phyloP scores from a whole-genome alignment of 176 grass and related monocot species.

The Sorghum bicolor region DNA sequence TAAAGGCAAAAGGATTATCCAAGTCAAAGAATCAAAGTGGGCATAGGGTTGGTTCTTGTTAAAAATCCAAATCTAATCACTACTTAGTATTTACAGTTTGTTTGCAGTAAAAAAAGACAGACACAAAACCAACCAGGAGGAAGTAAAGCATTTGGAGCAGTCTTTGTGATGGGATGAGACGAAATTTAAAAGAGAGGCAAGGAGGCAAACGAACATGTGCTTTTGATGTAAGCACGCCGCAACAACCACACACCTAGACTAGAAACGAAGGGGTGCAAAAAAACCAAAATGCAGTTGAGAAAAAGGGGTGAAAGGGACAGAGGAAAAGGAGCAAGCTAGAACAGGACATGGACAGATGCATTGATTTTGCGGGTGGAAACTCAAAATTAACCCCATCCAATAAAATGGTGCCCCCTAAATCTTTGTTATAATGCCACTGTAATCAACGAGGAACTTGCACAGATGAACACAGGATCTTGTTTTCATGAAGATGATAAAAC shows the following conservation, averaged over 20 bases:
- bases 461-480: not conserved
- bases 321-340: not conserved
- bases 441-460: not conserved
- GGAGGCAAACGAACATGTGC: not conserved
- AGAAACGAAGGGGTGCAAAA: not conserved
- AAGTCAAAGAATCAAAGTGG: not conserved
- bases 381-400: not conserved
- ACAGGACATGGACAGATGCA: not conserved
- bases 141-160: not conserved
- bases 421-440: not conserved
- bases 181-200: not conserved
- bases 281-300: slow-evolving; percentile 8
- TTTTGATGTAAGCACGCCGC: not conserved
- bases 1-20: not conserved
- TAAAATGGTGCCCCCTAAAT: not conserved
- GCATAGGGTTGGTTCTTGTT: not conserved
- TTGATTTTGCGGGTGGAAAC: not conserved
- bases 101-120: not conserved
- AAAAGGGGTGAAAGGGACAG: not conserved
- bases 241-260: slow-evolving; percentile 13
- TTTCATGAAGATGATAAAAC: not conserved
- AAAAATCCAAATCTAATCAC: not conserved
- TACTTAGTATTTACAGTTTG: not conserved
- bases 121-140: not conserved
- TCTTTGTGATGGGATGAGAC: not conserved